Base-by-base conservation (phyloP, 2,329 filamentous ascomycete genomes). In the Madurella fahalii region DNA sequence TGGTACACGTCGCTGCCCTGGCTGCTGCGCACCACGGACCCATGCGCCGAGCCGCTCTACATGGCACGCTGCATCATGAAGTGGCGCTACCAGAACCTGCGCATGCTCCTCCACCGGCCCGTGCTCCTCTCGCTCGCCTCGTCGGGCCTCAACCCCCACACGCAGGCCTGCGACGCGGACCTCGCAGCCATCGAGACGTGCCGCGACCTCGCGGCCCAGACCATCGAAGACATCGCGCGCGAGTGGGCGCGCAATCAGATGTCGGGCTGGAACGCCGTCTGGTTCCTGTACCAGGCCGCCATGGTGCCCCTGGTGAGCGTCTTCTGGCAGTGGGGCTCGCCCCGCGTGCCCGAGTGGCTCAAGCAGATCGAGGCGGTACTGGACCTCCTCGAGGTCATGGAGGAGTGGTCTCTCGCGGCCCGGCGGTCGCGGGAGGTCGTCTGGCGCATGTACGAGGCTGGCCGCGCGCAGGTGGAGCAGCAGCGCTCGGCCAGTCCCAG, bases 61-160 rank as follows among this genome's bases (percentile, higher is more conserved):
- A 85, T 86, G 47, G 82, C 85, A 1, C 80, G 87, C 48, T 83
- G 83, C 59, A 81, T 91, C 62, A 90, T 91, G 85, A 87, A 89
- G 68, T 92, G 88, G 89, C 81, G 88, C 13, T 92, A 89, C 66
- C 84, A 89, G 65, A 90, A 90, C 63, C 78, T 90, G 45, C 84
- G 87, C 45, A 86, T 91, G 71, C 78, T 92, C 1, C 80, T 92
- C 18, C 85, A 91, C 68, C 79, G 89, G 2, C 87, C 88, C 0
- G 83, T 86, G 0, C 76, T 93, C 1, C 77, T 92, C 5, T 86
- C 82, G 70, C 73, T 87, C 64, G 76, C 83, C 65, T 76, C 79
- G 62, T 75, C 79, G 66, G 76, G 77, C 54, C 69, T 78, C 18
- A 66, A 66, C 60, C 64, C 64, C 15, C 64, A 66, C 47, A 72